Evolutionary conservation across 108 stramenopile species (phyloP).

Genomic region (Craspedostauros australis): DNA sequence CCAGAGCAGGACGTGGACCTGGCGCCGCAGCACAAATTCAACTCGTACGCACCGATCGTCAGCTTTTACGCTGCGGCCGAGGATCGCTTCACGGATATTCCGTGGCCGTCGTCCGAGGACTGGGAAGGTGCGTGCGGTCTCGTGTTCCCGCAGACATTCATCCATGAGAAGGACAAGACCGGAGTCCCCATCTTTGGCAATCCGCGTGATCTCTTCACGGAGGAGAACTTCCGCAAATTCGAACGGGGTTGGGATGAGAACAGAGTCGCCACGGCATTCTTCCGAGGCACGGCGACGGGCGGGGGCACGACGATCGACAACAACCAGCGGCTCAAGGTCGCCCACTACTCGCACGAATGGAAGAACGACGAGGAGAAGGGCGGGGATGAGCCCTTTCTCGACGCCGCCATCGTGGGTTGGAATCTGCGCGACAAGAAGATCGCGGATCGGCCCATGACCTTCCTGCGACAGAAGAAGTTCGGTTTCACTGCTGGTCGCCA

Average conservation of each 20-base stretch:
- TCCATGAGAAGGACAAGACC: conserved; percentile 54
- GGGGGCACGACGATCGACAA: conserved; percentile 93
- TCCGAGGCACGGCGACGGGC: conserved; percentile 98
- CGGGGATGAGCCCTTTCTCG: conserved; percentile 82
- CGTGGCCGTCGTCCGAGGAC: conserved; percentile 99
- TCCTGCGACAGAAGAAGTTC: conserved; percentile 71
- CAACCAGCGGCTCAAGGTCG: conserved; percentile 94
- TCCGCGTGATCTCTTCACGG: conserved; percentile 96
- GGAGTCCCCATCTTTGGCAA: conserved; percentile 68
- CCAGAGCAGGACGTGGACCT: conserved; percentile 92
- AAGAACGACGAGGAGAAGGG: conserved; percentile 84
- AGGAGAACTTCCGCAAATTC: conserved; percentile 95
- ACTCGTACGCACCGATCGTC: conserved; percentile 92
- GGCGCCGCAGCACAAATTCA: conserved; percentile 69
- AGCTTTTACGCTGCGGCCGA: conserved; percentile 90
- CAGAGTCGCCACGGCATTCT: conserved; percentile 93
- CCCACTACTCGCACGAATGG: conserved; percentile 77
- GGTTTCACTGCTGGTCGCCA: conserved; percentile 87
- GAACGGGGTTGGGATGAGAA: conserved; percentile 90
- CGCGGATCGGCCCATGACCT: conserved; percentile 83
- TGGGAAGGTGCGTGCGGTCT: conserved; percentile 98
- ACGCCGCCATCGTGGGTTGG: conserved; percentile 97
- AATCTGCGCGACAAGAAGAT: conserved; percentile 97
- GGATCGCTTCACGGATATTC: conserved; percentile 93
- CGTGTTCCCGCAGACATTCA: conserved; percentile 81